These are phyloP conservation scores for Stephanodiscus minutulus DNA, from an alignment of 108 stramenopile species.

Conservation along the genomic window DNA sequence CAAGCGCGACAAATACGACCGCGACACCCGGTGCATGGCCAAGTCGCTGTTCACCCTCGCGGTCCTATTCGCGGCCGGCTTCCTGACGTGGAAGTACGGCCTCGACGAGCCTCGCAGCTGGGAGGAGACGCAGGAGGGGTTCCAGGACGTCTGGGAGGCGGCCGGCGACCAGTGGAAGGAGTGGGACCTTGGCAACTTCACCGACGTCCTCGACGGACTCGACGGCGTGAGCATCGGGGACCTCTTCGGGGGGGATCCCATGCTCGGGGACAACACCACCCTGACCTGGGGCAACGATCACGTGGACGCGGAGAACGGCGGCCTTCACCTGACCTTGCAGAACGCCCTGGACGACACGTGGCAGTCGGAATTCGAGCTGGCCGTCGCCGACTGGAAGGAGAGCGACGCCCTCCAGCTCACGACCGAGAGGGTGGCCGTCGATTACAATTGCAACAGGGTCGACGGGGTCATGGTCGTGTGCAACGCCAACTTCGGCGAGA, in stretches of 20 bases:
- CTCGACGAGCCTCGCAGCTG: conserved; percentile 12
- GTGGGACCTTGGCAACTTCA: conserved; percentile 44
- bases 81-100: conserved; percentile 21
- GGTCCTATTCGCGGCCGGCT: conserved; percentile 12
- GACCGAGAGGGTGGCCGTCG: conserved; percentile 27
- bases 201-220: conserved; percentile 40
- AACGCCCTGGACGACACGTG: conserved; percentile 71
- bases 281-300: conserved; percentile 44
- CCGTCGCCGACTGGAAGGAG: conserved; percentile 70
- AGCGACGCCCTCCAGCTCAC: conserved; percentile 59
- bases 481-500: conserved; percentile 72
- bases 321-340: conserved; percentile 53
- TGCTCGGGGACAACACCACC: conserved; percentile 62
- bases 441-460: conserved; percentile 34
- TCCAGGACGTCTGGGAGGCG: conserved; percentile 19
- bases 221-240: conserved; percentile 36
- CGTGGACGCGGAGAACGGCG: conserved; percentile 43
- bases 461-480: conserved; percentile 74
- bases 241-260: conserved; percentile 52
- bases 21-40: conserved; percentile 5
- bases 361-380: conserved; percentile 55
- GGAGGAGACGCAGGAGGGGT: conserved; percentile 20
- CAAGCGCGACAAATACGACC: neutral
- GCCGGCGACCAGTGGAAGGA: conserved; percentile 25
- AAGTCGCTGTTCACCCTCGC: conserved; percentile 14